phyloP scores from a whole-genome alignment of 164 flowering plant species.

The Stephania yunnanensis region DNA sequence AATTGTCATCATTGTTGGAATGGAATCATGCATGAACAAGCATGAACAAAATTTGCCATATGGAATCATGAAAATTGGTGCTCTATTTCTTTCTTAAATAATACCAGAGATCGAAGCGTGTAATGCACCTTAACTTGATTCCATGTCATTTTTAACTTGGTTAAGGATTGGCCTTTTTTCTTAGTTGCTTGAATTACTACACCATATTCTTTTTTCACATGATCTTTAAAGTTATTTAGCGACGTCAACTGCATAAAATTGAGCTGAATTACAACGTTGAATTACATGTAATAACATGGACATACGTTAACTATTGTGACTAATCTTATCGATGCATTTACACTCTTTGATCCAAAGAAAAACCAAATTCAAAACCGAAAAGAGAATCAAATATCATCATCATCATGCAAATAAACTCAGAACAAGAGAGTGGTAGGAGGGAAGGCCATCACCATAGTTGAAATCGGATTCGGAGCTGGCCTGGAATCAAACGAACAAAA shows the following conservation, averaged over 20 bases:
- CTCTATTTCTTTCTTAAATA: background rate
- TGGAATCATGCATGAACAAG: background rate
- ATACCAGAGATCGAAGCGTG: background rate
- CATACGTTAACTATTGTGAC: too few species aligned
- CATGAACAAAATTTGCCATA: background rate
- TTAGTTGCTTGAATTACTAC: background rate
- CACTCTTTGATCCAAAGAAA: too few species aligned
- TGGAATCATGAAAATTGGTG: background rate
- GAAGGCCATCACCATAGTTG: background rate
- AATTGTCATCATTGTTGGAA: background rate
- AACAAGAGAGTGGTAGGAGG: background rate
- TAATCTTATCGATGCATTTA: too few species aligned
- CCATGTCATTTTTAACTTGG: slow-evolving; percentile 1
- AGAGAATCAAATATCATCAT: too few species aligned
- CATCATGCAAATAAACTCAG: background rate
- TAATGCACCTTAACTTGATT: background rate
- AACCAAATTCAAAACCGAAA: too few species aligned
- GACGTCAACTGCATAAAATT: too few species aligned
- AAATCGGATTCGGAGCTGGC: background rate
- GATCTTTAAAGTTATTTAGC: background rate
- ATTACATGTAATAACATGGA: too few species aligned
- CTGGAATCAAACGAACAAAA: background rate
- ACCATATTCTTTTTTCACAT: background rate
- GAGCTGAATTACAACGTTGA: background rate
- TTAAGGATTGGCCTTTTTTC: background rate